Base-by-base conservation (phyloP, 2,329 filamentous ascomycete genomes). In the Venturia effusa region DNA sequence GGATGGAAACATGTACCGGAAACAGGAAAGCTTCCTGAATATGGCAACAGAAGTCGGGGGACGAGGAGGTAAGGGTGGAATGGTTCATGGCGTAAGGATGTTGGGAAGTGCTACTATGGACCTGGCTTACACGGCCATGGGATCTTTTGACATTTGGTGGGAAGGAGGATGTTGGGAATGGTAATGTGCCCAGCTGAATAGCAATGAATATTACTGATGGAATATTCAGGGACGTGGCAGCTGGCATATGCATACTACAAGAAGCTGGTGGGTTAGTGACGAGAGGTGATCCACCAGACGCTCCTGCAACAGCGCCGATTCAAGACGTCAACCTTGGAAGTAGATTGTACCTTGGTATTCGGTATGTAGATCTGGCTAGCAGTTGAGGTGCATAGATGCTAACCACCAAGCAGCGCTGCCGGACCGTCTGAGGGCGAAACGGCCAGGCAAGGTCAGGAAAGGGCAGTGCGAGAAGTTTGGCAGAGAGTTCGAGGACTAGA, bases 91-190 rank as follows among this genome's bases (percentile, higher is more conserved):
- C 0, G 79, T 92, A 57, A 76, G 88, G 66, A 89, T 87, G 72
- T 72, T 92, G 64, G 8, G 8, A 3, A 88, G 87, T 70, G 88
- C 88, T 10, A 89, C 88, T 1, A 71, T 92, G 63, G 88, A 91
- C 73, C 74, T 92, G 60, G 88, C 88, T 0, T 92, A 91, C 71
- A 84, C 84, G 11, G 88, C 89, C 15, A 88, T 88, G 81, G 88
- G 88, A 0, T 79, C 84, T 0, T 86, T 91, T 68, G 88, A 92
- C 74, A 89, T 91, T 13, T 91, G 88, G 88, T 92, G 88, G 88
- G 88, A 92, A 71, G 88, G 88, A 3, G 88, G 88, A 0, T 90
- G 88, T 70, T 90, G 88, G 88, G 89, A 91, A 74, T 92, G 88
- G 85, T 86, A 69, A 67, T 80, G 17, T 2, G 51, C 32, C 17